These are phyloP conservation scores for Diaporthe vaccinii DNA, from an alignment of 2,329 filamentous ascomycete genomes.

Conservation along the genomic window DNA sequence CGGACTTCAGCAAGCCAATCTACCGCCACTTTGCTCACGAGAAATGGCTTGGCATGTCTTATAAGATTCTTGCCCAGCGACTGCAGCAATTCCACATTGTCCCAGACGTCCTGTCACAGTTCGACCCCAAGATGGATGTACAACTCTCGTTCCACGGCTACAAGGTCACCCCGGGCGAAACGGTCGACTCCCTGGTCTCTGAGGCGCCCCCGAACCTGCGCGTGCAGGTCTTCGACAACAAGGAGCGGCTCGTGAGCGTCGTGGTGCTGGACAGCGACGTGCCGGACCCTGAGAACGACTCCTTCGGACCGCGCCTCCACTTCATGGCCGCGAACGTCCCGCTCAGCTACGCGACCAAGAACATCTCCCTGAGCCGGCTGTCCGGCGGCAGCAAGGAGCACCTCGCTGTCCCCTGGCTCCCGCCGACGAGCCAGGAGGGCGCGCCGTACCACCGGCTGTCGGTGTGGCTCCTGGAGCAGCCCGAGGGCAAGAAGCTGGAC, in stretches of 20 bases:
- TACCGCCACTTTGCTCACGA: constrained; percentile 90
- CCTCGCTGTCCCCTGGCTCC: constrained; percentile 84
- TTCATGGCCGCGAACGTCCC: constrained; percentile 81
- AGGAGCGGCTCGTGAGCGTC: constrained; percentile 85
- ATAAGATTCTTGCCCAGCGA: constrained; percentile 84
- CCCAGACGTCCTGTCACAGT: constrained; percentile 86
- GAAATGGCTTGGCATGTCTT: constrained; percentile 89
- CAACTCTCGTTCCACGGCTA: constrained; percentile 82
- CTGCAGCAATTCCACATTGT: constrained; percentile 88
- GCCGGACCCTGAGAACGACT: constrained; percentile 80
- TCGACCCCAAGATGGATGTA: constrained; percentile 84
- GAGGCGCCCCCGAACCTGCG: constrained; percentile 81
- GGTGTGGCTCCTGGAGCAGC: constrained; percentile 87
- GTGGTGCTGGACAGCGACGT: constrained; percentile 93
- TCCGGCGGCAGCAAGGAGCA: constrained; percentile 68
- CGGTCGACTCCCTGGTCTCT: constrained; percentile 81
- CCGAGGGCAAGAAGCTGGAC: constrained; percentile 71
- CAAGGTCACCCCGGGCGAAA: constrained; percentile 80
- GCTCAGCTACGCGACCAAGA: constrained; percentile 50
- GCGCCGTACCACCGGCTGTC: constrained; percentile 90
- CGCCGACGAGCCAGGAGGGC: constrained; percentile 90
- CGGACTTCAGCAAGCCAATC: constrained; percentile 95
- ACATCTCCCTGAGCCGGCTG: constrained; percentile 38
- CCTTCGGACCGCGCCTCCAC: constrained; percentile 86
- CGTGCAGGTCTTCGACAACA: constrained; percentile 87